phyloP scores from a whole-genome alignment of 2,329 filamentous ascomycete genomes.

The Sporothrix sp. region DNA sequence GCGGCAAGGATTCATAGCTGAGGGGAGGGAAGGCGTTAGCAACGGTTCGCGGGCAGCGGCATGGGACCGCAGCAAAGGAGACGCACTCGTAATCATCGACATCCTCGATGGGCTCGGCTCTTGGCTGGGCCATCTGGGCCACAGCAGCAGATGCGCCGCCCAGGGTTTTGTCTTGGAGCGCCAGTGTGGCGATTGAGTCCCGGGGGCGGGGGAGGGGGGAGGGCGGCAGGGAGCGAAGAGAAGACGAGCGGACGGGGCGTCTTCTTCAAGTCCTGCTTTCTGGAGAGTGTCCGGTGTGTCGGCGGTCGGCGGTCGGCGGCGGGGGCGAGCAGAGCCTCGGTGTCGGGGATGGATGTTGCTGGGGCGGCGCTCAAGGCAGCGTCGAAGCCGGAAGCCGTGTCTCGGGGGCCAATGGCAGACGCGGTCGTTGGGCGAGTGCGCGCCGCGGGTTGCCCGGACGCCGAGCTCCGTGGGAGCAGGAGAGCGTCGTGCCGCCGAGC shows the following conservation, averaged over 20 bases:
- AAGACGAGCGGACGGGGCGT: background rate
- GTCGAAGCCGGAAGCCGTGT: no score
- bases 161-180: slow-evolving; percentile 50
- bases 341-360: background rate
- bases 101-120: slow-evolving; percentile 52
- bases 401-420: no score
- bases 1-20: slow-evolving; percentile 85
- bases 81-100: slow-evolving; percentile 59
- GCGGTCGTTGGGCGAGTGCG: no score
- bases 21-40: slow-evolving; percentile 8
- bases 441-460: no score
- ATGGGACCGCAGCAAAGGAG: background rate
- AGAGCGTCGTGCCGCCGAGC: no score
- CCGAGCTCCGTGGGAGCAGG: no score
- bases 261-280: background rate
- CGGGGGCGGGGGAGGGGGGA: background rate
- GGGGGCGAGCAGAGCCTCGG: no score
- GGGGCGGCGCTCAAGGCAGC: no score
- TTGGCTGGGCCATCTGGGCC: slow-evolving; percentile 61
- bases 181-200: slow-evolving; percentile 44
- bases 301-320: background rate
- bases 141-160: slow-evolving; percentile 56
- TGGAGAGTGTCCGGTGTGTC: background rate
- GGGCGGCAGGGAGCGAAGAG: background rate
- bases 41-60: background rate